A percentile compares a stretch with the other conserved stretches of the same genome.
Conservation (phyloP, 2,329 filamentous ascomycete genomes). For the Didymella arachidicola region DNA sequence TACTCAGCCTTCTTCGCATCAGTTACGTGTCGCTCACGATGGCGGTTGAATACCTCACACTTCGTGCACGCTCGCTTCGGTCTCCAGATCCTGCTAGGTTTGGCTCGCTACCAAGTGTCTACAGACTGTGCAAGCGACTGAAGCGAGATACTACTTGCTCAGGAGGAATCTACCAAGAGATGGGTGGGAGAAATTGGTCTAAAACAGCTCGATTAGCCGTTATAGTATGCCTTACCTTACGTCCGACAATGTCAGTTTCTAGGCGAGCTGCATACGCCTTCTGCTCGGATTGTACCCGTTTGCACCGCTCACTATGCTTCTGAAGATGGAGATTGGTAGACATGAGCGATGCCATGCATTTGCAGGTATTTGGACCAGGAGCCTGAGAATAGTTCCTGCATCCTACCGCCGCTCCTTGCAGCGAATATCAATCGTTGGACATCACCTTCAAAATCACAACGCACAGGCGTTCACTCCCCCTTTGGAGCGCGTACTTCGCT, state of each 20-base stretch:
- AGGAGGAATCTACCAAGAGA: neutral
- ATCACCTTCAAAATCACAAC: neutral
- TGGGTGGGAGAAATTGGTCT: neutral
- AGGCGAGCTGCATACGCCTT: conserved; percentile 1
- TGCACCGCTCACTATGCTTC: neutral
- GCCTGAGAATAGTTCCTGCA: neutral
- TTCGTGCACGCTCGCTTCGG: neutral
- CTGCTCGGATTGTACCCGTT: conserved; percentile 9
- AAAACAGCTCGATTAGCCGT: neutral
- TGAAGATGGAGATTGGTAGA: neutral
- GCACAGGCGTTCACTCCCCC: neutral
- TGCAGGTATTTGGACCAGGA: neutral
- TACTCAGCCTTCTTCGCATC: neutral
- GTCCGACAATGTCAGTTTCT: neutral
- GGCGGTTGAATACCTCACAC: neutral
- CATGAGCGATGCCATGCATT: neutral
- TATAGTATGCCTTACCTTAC: neutral
- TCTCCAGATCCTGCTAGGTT: neutral
- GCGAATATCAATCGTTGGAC: neutral
- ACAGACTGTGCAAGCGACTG: neutral
- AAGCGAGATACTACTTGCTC: neutral
- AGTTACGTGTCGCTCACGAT: neutral
- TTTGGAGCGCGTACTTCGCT: neutral
- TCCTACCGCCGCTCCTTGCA: neutral
- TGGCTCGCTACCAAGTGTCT: neutral